Percentiles rank a stretch among this genome's conserved stretches.
Conservation (phyloP, 2,329 filamentous ascomycete species). For the Zopfia rhizophila region DNA sequence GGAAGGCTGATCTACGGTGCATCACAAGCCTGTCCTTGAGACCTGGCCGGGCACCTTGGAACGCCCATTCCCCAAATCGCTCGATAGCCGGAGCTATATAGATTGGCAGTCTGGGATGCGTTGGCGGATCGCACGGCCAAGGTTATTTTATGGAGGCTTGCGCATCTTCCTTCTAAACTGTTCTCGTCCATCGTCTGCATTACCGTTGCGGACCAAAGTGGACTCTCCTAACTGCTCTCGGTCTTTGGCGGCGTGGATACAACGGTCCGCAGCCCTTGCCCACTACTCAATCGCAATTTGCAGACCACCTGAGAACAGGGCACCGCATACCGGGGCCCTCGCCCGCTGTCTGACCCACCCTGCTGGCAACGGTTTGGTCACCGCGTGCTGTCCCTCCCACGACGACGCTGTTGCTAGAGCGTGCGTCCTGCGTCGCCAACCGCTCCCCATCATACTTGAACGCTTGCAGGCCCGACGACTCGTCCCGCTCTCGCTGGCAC, state of each 20-base stretch:
- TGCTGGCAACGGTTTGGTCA: constrained; percentile 49
- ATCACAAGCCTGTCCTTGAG: constrained; percentile 53
- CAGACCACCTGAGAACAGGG: constrained; percentile 37
- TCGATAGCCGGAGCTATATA: constrained; percentile 50
- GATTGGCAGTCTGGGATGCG: constrained; percentile 48
- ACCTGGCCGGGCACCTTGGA: constrained; percentile 32
- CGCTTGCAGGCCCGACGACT: constrained; percentile 38
- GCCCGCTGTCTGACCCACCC: constrained; percentile 51
- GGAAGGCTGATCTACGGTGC: constrained; percentile 53
- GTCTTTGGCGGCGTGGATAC: constrained; percentile 43
- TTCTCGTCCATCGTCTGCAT: constrained; percentile 50
- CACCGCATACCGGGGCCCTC: constrained; percentile 39
- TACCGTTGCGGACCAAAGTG: constrained; percentile 52
- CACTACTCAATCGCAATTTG: constrained; percentile 48
- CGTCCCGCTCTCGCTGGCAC: constrained; percentile 35
- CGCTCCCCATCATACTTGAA: constrained; percentile 47
- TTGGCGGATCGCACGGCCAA: constrained; percentile 50
- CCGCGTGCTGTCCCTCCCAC: constrained; percentile 30
- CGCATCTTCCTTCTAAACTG: constrained; percentile 43
- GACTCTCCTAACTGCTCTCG: constrained; percentile 40
- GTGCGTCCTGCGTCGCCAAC: constrained; percentile 45
- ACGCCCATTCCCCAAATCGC: constrained; percentile 49
- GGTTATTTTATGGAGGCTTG: constrained; percentile 44
- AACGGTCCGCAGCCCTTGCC: constrained; percentile 50
- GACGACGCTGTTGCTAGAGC: constrained; percentile 44